phyloP scores from a whole-genome alignment of 129 eudicot species.

The Smallanthus sonchifolius region DNA sequence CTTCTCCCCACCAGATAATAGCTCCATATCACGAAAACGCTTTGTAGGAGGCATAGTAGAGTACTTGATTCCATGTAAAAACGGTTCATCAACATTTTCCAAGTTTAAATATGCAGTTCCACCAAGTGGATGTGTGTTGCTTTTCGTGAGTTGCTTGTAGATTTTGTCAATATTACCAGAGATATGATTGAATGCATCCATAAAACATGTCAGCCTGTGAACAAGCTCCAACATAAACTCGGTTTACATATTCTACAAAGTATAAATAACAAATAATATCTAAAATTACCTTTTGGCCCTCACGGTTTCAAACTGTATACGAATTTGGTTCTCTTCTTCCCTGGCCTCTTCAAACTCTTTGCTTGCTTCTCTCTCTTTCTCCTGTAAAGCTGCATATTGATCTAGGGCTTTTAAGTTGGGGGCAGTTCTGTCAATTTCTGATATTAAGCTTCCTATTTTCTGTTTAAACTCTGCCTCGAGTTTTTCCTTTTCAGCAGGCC shows the following conservation, averaged over 20 bases:
- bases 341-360: constrained; percentile 87
- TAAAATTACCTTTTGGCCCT: constrained; percentile 59
- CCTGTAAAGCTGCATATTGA: constrained; percentile 77
- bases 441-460: constrained; percentile 60
- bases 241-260: background rate
- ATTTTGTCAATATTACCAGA: constrained; percentile 77
- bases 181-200: constrained; percentile 85
- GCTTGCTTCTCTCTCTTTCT: constrained; percentile 68
- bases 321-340: constrained; percentile 66
- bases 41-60: constrained; percentile 99
- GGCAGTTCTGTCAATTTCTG: constrained; percentile 90
- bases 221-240: constrained; percentile 11
- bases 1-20: constrained; percentile 96
- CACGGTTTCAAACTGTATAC: constrained; percentile 57
- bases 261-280: background rate
- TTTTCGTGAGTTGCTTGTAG: constrained; percentile 88
- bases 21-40: constrained; percentile 97
- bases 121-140: constrained; percentile 78
- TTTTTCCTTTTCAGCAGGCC: constrained; percentile 79
- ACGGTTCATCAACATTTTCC: constrained; percentile 93
- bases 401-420: constrained; percentile 96
- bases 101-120: constrained; percentile 92
- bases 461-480: constrained; percentile 74
- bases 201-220: constrained; percentile 61
- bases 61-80: constrained; percentile 81